Evolutionary conservation across 768 basidiomycete genomes (phyloP), one percentile per base, ranked within the genome.

Genomic region (Lentinus tigrinus): DNA sequence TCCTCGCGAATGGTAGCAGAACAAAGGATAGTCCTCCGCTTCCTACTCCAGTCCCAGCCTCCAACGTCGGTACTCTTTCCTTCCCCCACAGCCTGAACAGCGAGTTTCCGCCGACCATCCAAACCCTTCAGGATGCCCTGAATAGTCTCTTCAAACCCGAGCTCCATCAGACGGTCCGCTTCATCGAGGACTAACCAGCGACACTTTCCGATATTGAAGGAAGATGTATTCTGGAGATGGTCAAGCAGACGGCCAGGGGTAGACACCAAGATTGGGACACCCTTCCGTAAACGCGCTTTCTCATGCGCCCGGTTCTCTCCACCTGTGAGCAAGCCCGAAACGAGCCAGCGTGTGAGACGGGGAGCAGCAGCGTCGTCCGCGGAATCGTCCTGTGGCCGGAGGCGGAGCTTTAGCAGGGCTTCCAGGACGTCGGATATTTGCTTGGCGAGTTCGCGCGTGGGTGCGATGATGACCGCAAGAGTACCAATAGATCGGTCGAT

Each of bases 341-440:
- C 93, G 19, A 99, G 82, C 91, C 94, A 97, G 37, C 97, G 85
- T 0, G 95, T 92, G 54, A 92, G 74, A 24, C 79, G 79, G 19
- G 66, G 69, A 5, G 70, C 62, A 2, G 73, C 68, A 11, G 80
- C 73, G 31, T 80, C 77, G 43, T 85, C 78, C 4, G 81, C 78
- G 2, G 75, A 69, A 59, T 86, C 84, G 42, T 79, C 80, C 52
- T 78, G 79, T 4, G 81, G 77, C 17, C 88, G 80, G 46, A 90
- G 79, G 52, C 88, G 89, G 57, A 97, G 80, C 65, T 85, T 82
- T 4, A 98, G 78, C 6, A 98, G 73, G 16, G 79, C 76, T 63
- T 94, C 93, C 13, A 98, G 79, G n/a, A 98, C 95, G 65, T 97
- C 93, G 9, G 89, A 93, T 52, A 98, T 98, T 69, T 99, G 97